phyloP scores from a whole-genome alignment of 139 green algal species.

The Tetraselmis chui region DNA sequence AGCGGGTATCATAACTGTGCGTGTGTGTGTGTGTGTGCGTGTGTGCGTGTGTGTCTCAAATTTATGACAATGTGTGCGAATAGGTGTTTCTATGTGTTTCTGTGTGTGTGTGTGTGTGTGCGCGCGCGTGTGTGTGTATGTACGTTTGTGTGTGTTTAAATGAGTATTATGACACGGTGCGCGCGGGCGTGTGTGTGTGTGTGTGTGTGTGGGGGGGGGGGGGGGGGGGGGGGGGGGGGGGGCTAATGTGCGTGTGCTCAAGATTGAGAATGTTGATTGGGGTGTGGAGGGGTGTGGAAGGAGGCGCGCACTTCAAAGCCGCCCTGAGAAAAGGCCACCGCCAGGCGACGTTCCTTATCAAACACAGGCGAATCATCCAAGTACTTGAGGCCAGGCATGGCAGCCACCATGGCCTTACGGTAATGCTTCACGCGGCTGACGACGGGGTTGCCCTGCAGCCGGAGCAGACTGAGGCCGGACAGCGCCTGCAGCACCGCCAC shows the following conservation, averaged over 20 bases:
- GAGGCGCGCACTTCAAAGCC: constrained; percentile 3
- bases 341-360: constrained; percentile 50
- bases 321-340: constrained; percentile 44
- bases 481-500: constrained; percentile 32
- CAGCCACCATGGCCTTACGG: constrained; percentile 51
- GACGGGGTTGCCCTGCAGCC: constrained; percentile 50
- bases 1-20: no score
- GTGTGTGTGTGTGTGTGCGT: no score
- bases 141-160: no score
- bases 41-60: no score
- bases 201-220: no score
- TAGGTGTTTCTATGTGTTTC: no score
- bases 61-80: no score
- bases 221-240: not conserved
- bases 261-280: not conserved
- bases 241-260: not conserved
- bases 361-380: constrained; percentile 58
- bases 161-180: no score
- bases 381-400: constrained; percentile 59
- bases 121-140: no score
- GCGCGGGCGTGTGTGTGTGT: no score
- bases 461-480: constrained; percentile 40
- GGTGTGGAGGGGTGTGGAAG: not conserved
- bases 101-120: no score
- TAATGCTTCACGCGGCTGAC: constrained; percentile 59